Conservation (phyloP, 495 filamentous ascomycete species). For the Trichoderma gamsii region DNA sequence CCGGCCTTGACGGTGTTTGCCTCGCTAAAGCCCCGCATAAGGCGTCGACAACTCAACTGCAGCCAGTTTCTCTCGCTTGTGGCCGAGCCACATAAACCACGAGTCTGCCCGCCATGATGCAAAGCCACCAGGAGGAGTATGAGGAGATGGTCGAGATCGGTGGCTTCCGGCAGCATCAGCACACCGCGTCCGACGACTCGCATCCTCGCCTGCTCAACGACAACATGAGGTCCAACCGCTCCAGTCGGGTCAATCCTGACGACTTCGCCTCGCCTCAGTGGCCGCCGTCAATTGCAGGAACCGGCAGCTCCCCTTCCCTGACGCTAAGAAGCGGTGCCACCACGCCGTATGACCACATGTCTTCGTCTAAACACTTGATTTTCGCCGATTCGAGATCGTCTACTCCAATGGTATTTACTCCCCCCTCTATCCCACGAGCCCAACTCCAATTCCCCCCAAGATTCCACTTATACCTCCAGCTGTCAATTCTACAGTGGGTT, state of each 20-base stretch:
- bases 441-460: too few species aligned
- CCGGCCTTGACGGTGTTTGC: neutral
- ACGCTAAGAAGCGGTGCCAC: neutral
- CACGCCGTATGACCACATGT: constrained; percentile 4
- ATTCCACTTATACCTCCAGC: neutral
- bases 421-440: neutral
- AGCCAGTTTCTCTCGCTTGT: constrained; percentile 3
- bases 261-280: constrained; percentile 5
- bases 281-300: neutral
- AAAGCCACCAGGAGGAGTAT: constrained; percentile 8
- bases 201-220: neutral
- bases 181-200: neutral
- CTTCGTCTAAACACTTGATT: neutral
- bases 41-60: neutral
- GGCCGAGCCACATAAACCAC: constrained; percentile 7
- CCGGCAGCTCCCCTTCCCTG: neutral
- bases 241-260: constrained; percentile 1
- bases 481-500: neutral
- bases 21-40: neutral
- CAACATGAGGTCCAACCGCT: constrained; percentile 11
- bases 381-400: neutral
- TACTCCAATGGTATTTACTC: neutral
- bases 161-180: constrained; percentile 2
- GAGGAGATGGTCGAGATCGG: constrained; percentile 9
- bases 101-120: neutral